Evolutionary conservation across 192 early-diverging fungal species (phyloP).

Genomic region (Dissophora globulifera): DNA sequence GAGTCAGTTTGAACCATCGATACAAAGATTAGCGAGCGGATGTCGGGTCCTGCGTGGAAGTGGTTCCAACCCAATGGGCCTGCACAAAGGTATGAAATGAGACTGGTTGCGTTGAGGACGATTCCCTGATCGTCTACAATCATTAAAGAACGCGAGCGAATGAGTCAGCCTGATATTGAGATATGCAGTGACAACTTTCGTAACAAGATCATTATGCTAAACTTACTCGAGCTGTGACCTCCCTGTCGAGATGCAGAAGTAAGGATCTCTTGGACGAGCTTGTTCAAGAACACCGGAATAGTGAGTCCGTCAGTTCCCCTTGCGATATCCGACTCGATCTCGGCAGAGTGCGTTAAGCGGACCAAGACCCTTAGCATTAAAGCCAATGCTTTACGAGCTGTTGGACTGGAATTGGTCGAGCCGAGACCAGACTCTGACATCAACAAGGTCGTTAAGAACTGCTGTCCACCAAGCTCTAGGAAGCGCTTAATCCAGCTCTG

Average conservation of each 20-base stretch:
- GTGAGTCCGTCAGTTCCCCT: slow-evolving; percentile 14
- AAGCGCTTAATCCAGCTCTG: slow-evolving; percentile 51
- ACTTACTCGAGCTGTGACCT: slow-evolving; percentile 16
- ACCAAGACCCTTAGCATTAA: slow-evolving; percentile 47
- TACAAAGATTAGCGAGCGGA: slow-evolving; percentile 39
- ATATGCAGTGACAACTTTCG: too few relatives aligned
- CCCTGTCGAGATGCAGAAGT: slow-evolving; percentile 38
- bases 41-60: slow-evolving; percentile 32
- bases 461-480: slow-evolving; percentile 51
- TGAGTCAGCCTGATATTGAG: too few relatives aligned
- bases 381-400: slow-evolving; percentile 33
- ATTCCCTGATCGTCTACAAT: slow-evolving; percentile 50
- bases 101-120: slow-evolving; percentile 42
- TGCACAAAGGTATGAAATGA: slow-evolving; percentile 43
- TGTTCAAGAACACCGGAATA: slow-evolving; percentile 29
- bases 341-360: slow-evolving; percentile 24
- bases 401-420: slow-evolving; percentile 10
- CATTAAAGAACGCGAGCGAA: too few relatives aligned
- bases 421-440: slow-evolving; percentile 46
- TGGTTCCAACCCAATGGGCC: slow-evolving; percentile 40
- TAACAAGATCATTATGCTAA: too few relatives aligned
- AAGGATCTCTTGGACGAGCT: slow-evolving; percentile 36
- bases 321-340: slow-evolving; percentile 7
- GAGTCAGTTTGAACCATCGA: slow-evolving; percentile 52
- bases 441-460: slow-evolving; percentile 40